Evolutionary conservation across 169 alveolate genomes (phyloP), one percentile per base, ranked within the genome.

Genomic region (Theileria orientalis): DNA sequence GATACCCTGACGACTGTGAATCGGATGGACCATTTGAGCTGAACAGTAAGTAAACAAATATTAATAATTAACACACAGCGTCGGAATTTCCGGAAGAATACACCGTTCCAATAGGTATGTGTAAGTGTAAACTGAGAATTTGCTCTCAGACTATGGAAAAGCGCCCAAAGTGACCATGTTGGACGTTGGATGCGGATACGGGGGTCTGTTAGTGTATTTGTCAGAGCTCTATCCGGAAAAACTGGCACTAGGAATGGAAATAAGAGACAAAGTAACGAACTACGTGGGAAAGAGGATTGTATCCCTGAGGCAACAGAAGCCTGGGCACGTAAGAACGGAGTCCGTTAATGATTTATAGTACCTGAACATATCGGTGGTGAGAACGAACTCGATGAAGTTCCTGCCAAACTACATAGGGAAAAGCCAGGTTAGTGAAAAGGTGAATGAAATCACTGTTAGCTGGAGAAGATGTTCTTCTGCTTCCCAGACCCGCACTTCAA

Each of bases 401-500:
- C 68, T 92, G 68, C 92, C 95, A 52, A 93, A 93, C 60, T 93
- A 93, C 72, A 78, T 93, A 56, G 77, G 83, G 59, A 93, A 86
- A 66, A 89, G 84, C 44, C 93, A 89, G 91, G 89, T 82, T 21
- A 1, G 35, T 46, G 13, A 44, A 7, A 5, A 23, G 21, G 14
- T 74, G 2, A 6, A 16, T 57, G 23, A 5, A 19, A 37, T 9
- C 19, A 9, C 21, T 23, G 62, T 69, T 83, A 84, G 83, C 77
- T 92, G 41, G 92, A 85, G 44, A 92, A 90, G 72, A 87, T 93
- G 62, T 93, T 93, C 78, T 90, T 93, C 61, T 93, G 97, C 84
- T 93, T 91, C 83, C 97, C 97, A 37, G 97, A 93, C 67, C 97
- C 97, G 32, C 97, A 93, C 73, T 93, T 93, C 84, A 93, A 93